phyloP scores from a whole-genome alignment of 192 early-diverging fungal species.

The Coemansia sp. region DNA sequence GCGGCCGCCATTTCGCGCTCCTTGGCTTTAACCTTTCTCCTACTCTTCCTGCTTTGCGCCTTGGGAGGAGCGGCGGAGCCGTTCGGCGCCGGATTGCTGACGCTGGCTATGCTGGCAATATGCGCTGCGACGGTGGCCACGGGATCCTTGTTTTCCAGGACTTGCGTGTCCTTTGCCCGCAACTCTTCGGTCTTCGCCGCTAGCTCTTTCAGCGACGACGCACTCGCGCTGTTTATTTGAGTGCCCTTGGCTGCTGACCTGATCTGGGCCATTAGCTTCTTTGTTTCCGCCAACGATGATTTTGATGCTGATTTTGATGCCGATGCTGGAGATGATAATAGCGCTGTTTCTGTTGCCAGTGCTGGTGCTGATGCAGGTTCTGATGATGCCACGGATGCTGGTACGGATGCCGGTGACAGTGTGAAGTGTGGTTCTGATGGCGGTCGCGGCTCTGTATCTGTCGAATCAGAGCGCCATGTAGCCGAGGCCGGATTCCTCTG shows the following conservation, averaged over 20 bases:
- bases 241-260: background rate
- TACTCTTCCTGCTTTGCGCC: conserved; percentile 26
- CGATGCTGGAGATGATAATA: background rate
- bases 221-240: background rate
- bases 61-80: conserved; percentile 2
- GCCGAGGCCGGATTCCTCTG: background rate
- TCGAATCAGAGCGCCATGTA: background rate
- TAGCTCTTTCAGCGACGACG: background rate
- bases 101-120: background rate
- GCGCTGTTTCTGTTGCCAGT: background rate
- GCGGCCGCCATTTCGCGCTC: conserved; percentile 4
- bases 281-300: no score
- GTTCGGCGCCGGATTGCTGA: background rate
- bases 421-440: background rate
- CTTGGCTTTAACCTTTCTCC: conserved; percentile 22
- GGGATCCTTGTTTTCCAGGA: background rate
- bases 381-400: background rate
- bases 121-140: background rate
- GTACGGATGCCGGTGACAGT: background rate
- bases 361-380: background rate
- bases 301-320: background rate
- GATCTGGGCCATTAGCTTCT: background rate
- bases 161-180: background rate
- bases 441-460: background rate
- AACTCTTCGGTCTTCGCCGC: background rate